phyloP scores from a whole-genome alignment of 805 yeast genomes.

The Monosporozyma yasuniensis region DNA sequence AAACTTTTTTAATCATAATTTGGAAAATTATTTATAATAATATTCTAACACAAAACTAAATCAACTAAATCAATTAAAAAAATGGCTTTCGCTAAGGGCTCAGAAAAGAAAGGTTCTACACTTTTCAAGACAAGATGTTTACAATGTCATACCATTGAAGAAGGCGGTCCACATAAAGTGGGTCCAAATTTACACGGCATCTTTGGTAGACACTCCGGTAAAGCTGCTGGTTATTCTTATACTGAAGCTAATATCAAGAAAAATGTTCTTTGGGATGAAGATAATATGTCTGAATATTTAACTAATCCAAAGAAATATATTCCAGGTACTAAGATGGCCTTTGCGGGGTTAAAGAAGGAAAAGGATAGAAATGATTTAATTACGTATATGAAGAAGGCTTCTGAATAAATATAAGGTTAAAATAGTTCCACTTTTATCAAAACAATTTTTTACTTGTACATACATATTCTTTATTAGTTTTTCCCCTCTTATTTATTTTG shows the following conservation, averaged over 20 bases:
- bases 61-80: no score
- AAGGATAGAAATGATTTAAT: slow-evolving; percentile 97
- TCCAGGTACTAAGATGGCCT: slow-evolving; percentile 99
- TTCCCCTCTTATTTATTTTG: background rate
- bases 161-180: slow-evolving; percentile 95
- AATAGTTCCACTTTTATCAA: background rate
- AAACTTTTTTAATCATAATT: no score
- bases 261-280: slow-evolving; percentile 81
- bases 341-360: slow-evolving; percentile 98
- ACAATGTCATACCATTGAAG: slow-evolving; percentile 96
- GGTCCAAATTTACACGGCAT: slow-evolving; percentile 98
- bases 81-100: background rate
- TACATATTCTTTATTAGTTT: background rate
- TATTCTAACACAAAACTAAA: background rate
- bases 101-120: slow-evolving; percentile 90
- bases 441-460: background rate
- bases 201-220: slow-evolving; percentile 86
- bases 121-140: slow-evolving; percentile 98
- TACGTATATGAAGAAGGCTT: slow-evolving; percentile 62
- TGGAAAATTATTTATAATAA: no score
- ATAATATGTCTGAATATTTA: slow-evolving; percentile 88
- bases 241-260: slow-evolving; percentile 97
- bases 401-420: slow-evolving; percentile 7
- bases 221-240: slow-evolving; percentile 87
- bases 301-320: slow-evolving; percentile 99